Evolutionary conservation across 768 basidiomycete species (phyloP), one percentile per base, ranked within the genome.

Genomic region (Mycena capillaripes): DNA sequence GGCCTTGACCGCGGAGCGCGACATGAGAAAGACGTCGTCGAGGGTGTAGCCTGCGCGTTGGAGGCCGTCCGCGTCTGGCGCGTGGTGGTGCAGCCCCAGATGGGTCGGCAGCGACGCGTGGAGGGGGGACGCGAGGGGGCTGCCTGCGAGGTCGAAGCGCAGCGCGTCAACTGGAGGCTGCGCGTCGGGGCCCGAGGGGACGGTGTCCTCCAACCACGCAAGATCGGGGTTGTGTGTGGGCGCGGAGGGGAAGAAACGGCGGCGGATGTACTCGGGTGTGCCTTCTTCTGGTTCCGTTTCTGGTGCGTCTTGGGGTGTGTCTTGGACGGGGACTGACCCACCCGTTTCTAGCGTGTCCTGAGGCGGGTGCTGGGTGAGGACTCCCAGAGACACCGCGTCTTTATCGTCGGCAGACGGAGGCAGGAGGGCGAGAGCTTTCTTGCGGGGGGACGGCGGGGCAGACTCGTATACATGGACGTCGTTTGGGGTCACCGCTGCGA

Each of bases 1-100:
- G 7, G 93, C 92, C 16, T 92, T 90, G 0, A 97, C 93, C 3
- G 92, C 95, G 0, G 95, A 96, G 44, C 95, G 85, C 4, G 91
- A 90, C 11, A 97, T 86, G 46, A 94, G 82, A 53, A 97, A 92
- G 4, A 97, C 86, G 70, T 97, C 97, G 52, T 95, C 92, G 2
- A 97, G 83, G 0, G 95, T 97, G 81, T 98, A 98, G 0, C 96
- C 97, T 0, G 97, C 97, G 67, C 87, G 90, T 30, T 75, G 74
- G 25, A 75, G 62, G 46, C 74, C 74, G 61, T 70, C 70, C 36
- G 85, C 82, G 2, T 92, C 89, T 66, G 95, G 91, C 0, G 96
- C 92, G 78, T 97, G 97, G 78, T 98, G 97, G 81, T 98, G 96
- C 4, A 97, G 85, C 5, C 97, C 97, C 8, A 96, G 87, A 82